phyloP scores from a whole-genome alignment of 805 yeast species.

The Candida montana region DNA sequence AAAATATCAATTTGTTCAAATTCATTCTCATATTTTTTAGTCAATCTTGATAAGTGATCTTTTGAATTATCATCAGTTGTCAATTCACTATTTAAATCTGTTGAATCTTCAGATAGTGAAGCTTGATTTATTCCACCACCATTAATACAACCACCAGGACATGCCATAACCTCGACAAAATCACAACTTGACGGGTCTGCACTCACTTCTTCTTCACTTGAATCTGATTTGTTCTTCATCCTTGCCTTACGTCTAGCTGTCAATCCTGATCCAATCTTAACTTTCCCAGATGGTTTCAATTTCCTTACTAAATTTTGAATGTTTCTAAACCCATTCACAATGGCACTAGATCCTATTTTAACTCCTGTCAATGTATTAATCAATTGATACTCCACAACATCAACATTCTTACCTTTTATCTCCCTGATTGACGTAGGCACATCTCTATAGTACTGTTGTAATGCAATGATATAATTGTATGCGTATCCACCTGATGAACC shows the following conservation, averaged over 20 bases:
- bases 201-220: slow-evolving; percentile 13
- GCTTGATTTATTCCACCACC: slow-evolving; percentile 77
- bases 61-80: slow-evolving; percentile 19
- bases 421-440: slow-evolving; percentile 27
- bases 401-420: slow-evolving; percentile 68
- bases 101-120: slow-evolving; percentile 3
- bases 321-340: slow-evolving; percentile 87
- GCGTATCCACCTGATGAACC: slow-evolving; percentile 90
- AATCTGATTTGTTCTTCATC: slow-evolving; percentile 1
- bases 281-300: slow-evolving; percentile 32
- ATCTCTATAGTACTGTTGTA: slow-evolving; percentile 25
- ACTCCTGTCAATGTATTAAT: slow-evolving; percentile 29
- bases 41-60: slow-evolving; percentile 21
- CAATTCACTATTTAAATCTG: slow-evolving; percentile 6
- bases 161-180: slow-evolving; percentile 94
- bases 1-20: slow-evolving; percentile 31
- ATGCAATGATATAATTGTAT: slow-evolving; percentile 50
- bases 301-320: slow-evolving; percentile 90
- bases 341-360: slow-evolving; percentile 52
- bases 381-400: slow-evolving; percentile 59
- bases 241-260: slow-evolving; percentile 23
- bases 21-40: slow-evolving; percentile 28
- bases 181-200: slow-evolving; percentile 68
- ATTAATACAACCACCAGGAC: slow-evolving; percentile 96
- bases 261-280: slow-evolving; percentile 22